phyloP scores from a whole-genome alignment of 164 flowering plant species.

The Sedum album region DNA sequence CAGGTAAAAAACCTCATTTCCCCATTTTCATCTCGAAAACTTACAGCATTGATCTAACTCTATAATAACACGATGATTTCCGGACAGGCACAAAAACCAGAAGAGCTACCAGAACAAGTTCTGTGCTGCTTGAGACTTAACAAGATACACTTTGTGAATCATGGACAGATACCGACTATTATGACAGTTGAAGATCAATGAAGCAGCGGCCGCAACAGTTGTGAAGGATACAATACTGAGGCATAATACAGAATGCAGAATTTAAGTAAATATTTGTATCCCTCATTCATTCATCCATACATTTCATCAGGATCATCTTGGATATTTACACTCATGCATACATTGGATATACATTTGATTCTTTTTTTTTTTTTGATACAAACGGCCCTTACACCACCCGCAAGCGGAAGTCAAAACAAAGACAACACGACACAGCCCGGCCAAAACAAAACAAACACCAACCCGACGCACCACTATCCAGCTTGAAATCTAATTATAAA shows the following conservation, averaged over 20 bases:
- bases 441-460: no score
- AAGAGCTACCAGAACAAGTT: constrained; percentile 84
- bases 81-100: constrained; percentile 80
- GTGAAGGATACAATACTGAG: background rate
- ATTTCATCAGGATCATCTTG: background rate
- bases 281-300: background rate
- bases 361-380: no score
- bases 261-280: background rate
- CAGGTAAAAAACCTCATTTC: constrained; percentile 45
- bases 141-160: constrained; percentile 69
- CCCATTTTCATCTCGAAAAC: background rate
- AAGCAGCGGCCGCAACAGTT: background rate
- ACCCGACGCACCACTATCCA: no score
- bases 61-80: constrained; percentile 1
- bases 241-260: background rate
- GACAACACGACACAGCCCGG: no score
- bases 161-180: constrained; percentile 76
- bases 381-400: no score
- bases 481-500: no score
- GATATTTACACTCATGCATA: background rate
- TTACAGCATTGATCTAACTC: background rate
- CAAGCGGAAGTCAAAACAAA: no score
- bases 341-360: no score
- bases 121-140: constrained; percentile 72
- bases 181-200: constrained; percentile 27